A percentile compares a stretch with the other conserved stretches of the same genome.
Evolutionary conservation across 2,329 filamentous ascomycete genomes (phyloP).

Genomic region (Ophiostoma sp.): DNA sequence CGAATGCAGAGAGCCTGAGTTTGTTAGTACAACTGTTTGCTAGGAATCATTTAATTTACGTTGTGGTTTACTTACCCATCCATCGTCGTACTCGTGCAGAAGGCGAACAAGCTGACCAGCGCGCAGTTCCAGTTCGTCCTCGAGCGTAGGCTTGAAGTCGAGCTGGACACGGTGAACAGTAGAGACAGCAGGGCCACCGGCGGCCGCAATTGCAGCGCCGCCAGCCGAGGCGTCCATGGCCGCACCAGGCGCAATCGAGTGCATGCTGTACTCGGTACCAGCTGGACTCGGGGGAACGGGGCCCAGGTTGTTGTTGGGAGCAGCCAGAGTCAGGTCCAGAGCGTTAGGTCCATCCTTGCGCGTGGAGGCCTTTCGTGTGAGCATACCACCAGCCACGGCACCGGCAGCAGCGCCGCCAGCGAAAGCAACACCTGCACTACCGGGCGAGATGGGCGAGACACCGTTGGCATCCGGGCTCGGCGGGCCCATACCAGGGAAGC

Average conservation of each 20-base stretch:
- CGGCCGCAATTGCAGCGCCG: conserved; percentile 62
- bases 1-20: conserved; percentile 83
- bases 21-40: background rate
- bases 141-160: conserved; percentile 89
- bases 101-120: conserved; percentile 84
- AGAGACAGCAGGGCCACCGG: conserved; percentile 58
- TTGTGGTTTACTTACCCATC: conserved; percentile 70
- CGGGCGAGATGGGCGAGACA: conserved; percentile 32
- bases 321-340: conserved; percentile 55
- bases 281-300: conserved; percentile 58
- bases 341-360: conserved; percentile 53
- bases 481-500: conserved; percentile 41
- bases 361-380: conserved; percentile 58
- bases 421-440: conserved; percentile 31
- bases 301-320: conserved; percentile 37
- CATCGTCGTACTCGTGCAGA: conserved; percentile 95
- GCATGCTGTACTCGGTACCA: conserved; percentile 63
- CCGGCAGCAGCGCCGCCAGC: conserved; percentile 44
- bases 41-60: background rate
- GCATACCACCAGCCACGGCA: conserved; percentile 41
- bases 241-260: conserved; percentile 53
- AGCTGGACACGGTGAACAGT: conserved; percentile 90
- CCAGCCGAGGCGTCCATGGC: conserved; percentile 48
- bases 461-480: conserved; percentile 36
- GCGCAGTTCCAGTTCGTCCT: conserved; percentile 82